Evolutionary conservation across 768 basidiomycete species (phyloP), one percentile per base, ranked within the genome.

Genomic region (Favolaschia claudopus): DNA sequence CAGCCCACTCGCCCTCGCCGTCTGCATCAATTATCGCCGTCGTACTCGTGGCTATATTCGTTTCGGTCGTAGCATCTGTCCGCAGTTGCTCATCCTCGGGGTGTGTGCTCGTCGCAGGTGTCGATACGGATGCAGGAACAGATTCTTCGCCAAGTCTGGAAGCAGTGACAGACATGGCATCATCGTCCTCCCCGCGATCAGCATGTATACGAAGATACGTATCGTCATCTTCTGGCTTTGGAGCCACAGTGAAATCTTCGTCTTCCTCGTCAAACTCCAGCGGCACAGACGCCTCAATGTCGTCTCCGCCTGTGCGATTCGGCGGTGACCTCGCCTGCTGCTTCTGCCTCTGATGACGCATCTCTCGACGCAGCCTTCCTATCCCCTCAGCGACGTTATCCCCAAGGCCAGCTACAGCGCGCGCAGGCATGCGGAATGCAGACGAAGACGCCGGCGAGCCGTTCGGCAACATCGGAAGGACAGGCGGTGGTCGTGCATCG

Each of bases 401-500:
- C 5, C 78, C 79, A 36, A 85, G 68, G 2, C 80, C 83, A 7
- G 81, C 77, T 54, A 86, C 79, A 14, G 76, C 78, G 7, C 85
- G 76, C 22, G 89, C 87, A 1, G 87, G 86, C 7, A 89, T 87
- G n/a, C n/a, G n/a, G n/a, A n/a, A n/a, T n/a, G 19, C 77, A 72
- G 53, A 82, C n/a, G n/a, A 78, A 4, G 76, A 75, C 48, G 76
- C 74, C 4, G 77, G 76, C 5, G 76, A 64, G 14, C 77, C 73
- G 79, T 95, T 95, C 0, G 93, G 93, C 33, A 89, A 79, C 85
- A 92, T 92, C 0, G 94, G 94, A 2, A 95, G 80, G 28, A 85
- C 80, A 0, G 78, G 76, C 29, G 74, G 70, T n/a, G 76, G 67
- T 17, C 70, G 76, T n/a, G n/a, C n/a, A n/a, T n/a, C 22, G 79